Evolutionary conservation across 352 stramenopile species (phyloP), one percentile per base, ranked within the genome.

Genomic region (Phytophthora crassamura): DNA sequence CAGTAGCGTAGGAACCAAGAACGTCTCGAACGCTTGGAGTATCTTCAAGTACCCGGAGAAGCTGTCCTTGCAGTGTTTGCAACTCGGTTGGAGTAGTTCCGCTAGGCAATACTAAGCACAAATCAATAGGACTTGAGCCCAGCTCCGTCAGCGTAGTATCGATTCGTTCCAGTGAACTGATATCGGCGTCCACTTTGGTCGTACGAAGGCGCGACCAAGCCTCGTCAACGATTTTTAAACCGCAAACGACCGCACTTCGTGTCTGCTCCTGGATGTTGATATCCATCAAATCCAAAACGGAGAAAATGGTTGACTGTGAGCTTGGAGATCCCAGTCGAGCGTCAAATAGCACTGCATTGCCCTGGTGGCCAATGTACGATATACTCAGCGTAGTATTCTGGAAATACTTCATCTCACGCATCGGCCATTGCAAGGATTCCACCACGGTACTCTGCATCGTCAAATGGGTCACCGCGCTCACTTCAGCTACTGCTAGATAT

Each of bases 71-170:
- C 18, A 74, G 45, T 3, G 18, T 7, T 15, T 41, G 8, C 7
- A 64, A 14, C 3, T 70, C 57, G 11, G 18, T 43, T 39, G 50
- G 10, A n/a, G 47, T 32, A 46, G 34, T 20, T 2, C 35, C 39
- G 22, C 20, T 50, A 53, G 69, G 50, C 25, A 67, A 20, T 16
- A 40, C 41, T n/a, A 80, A 59, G 10, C 54, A 72, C 20, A 86
- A 16, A 5, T 82, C 72, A 16, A 84, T 35, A 2, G 71, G 36
- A 43, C 33, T 48, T 25, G 72, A 70, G 4, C 40, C 43, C 9
- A 78, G n/a, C 16, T 69, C 75, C 12, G 50, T 38, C 7, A 82
- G 14, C n/a, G 72, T 82, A 15, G 69, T 72, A 42, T 84, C 77
- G 6, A 79, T 65, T 11, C 77, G 72, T 48, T 68, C 59, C 15